Evolutionary conservation across 768 basidiomycete species (phyloP).

Genomic region (Tylopilus cervinicoccineus): DNA sequence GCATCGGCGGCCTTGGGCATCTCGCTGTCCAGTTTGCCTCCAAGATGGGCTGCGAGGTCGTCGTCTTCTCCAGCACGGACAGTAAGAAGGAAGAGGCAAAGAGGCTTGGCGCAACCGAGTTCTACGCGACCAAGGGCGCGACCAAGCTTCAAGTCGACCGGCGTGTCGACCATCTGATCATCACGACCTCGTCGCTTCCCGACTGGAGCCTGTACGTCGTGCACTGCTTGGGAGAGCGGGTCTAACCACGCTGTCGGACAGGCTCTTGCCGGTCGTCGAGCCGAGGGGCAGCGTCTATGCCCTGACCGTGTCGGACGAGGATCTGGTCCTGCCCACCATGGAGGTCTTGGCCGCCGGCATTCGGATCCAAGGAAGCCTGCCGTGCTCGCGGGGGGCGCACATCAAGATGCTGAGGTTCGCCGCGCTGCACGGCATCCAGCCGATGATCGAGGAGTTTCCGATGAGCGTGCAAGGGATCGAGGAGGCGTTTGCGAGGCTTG

Average conservation of each 20-base stretch:
- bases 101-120: slow-evolving; percentile 34
- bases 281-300: slow-evolving; percentile 23
- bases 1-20: slow-evolving; percentile 37
- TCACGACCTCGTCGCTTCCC: slow-evolving; percentile 29
- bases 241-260: slow-evolving; percentile 1
- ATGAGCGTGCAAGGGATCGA: slow-evolving; percentile 30
- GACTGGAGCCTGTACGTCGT: slow-evolving; percentile 30
- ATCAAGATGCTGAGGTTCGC: slow-evolving; percentile 34
- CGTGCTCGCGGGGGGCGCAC: slow-evolving; percentile 27
- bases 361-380: slow-evolving; percentile 23
- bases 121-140: slow-evolving; percentile 28
- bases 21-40: slow-evolving; percentile 37
- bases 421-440: slow-evolving; percentile 25
- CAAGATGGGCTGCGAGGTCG: slow-evolving; percentile 38
- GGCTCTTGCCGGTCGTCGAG: slow-evolving; percentile 26
- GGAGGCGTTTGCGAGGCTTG: slow-evolving; percentile 25
- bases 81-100: slow-evolving; percentile 31
- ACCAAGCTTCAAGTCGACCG: slow-evolving; percentile 24
- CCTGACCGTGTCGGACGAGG: slow-evolving; percentile 20
- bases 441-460: slow-evolving; percentile 31
- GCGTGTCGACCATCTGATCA: slow-evolving; percentile 29
- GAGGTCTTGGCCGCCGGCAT: slow-evolving; percentile 15
- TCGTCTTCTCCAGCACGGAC: slow-evolving; percentile 34
- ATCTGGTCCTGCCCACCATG: slow-evolving; percentile 22
- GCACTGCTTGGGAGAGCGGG: neutral